Percentiles rank a stretch among this genome's conserved stretches.
phyloP scores from a whole-genome alignment of 202 grass and related monocot species.

The Dendrocalamus latiflorus region DNA sequence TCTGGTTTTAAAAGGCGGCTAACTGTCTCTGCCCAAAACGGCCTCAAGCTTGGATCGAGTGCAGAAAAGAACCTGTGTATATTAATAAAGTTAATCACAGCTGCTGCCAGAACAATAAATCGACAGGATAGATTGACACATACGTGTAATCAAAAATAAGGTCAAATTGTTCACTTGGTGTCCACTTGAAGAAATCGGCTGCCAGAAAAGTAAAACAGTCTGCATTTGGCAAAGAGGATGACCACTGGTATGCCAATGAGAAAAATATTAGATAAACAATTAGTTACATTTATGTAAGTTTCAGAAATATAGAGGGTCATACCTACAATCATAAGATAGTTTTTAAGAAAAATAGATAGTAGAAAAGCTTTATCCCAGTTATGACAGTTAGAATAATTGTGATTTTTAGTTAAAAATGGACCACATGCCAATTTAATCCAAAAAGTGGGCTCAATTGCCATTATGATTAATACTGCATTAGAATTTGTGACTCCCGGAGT shows the following conservation, averaged over 20 bases:
- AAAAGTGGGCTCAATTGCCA: neutral
- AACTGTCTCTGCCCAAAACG: conserved; percentile 69
- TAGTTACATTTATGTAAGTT: neutral
- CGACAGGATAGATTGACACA: neutral
- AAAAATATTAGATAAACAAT: no score
- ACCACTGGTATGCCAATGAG: conserved; percentile 48
- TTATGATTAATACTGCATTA: neutral
- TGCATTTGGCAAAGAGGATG: conserved; percentile 71
- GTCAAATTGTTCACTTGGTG: conserved; percentile 65
- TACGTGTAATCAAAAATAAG: conserved; percentile 94
- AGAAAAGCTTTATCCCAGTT: neutral
- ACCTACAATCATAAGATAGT: neutral
- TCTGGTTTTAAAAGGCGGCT: conserved; percentile 67
- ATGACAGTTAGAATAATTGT: neutral
- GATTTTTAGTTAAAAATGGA: neutral
- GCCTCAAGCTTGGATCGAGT: conserved; percentile 65
- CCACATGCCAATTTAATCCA: neutral
- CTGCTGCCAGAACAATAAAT: neutral
- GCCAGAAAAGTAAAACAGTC: conserved; percentile 61
- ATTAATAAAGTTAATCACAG: conserved; percentile 16
- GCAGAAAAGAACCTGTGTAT: conserved; percentile 83
- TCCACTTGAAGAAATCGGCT: conserved; percentile 86
- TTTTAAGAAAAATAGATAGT: neutral
- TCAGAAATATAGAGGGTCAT: neutral
- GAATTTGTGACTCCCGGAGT: neutral